Conservation (phyloP, 371 early-diverging fungal genomes). For the Mycotypha africana region DNA sequence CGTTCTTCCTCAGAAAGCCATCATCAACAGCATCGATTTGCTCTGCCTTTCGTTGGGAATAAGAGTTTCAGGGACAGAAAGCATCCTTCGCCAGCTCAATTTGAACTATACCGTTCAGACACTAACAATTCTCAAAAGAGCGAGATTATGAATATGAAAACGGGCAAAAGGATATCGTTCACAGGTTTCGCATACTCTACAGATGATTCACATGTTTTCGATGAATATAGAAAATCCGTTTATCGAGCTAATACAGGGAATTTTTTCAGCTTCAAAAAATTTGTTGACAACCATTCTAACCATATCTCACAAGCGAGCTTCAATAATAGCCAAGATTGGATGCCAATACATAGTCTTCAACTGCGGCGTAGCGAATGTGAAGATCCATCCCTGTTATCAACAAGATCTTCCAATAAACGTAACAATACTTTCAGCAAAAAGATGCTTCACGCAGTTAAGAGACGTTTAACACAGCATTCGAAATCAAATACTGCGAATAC, state of each 20-base stretch:
- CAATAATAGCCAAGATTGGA: constrained; percentile 21
- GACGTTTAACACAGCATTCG: constrained; percentile 2
- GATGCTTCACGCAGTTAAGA: constrained; percentile 33
- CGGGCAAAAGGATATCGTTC: constrained; percentile 40
- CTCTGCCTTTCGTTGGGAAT: constrained; percentile 1
- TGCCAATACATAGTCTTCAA: constrained; percentile 31
- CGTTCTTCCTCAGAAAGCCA: constrained; percentile 1
- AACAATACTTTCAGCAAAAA: constrained; percentile 23
- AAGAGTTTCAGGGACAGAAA: constrained; percentile 5
- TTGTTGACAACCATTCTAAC: constrained; percentile 9
- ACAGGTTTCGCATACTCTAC: constrained; percentile 46
- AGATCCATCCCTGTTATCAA: constrained; percentile 11
- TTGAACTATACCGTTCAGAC: constrained; percentile 14
- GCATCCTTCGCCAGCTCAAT: too few species aligned
- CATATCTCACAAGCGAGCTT: neutral
- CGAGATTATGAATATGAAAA: constrained; percentile 44
- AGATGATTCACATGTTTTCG: constrained; percentile 41
- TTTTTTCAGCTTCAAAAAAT: constrained; percentile 1
- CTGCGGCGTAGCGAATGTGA: constrained; percentile 26
- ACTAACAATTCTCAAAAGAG: constrained; percentile 24
- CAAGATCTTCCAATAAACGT: constrained; percentile 5
- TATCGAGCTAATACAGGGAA: constrained; percentile 23
- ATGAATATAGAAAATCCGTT: constrained; percentile 35
- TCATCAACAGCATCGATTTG: neutral
- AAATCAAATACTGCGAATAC: neutral